Evolutionary conservation across 768 basidiomycete species (phyloP), one percentile per base, ranked within the genome.

Genomic region (Termitomyces eurrhizus): DNA sequence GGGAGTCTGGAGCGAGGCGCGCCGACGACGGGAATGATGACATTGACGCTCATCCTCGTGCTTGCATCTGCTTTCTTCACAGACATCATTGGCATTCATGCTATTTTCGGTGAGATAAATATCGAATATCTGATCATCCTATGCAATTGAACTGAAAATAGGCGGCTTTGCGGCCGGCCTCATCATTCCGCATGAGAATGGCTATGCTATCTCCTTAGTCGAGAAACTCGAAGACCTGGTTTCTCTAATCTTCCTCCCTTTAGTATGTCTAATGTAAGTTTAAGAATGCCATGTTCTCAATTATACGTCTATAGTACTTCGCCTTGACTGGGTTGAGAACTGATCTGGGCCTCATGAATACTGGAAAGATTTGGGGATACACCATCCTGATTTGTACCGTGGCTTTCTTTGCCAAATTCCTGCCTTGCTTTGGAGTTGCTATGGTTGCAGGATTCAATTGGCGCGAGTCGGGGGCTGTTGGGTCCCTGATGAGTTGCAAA

Each of bases 211-310:
- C 58, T 80, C 88, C 0, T 69, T 95, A 26, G 87, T 90, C 0
- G 91, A 93, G 65, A 95, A 92, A 71, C 73, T 95, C 21, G 94
- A 97, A 73, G 94, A 96, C 75, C 74, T 95, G 32, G 86, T 94
- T 13, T 73, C 82, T 3, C 83, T 92, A 59, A 68, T 92, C 6
- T 84, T 93, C 46, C 41, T 59, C 9, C 56, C 56, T 35, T 37
- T 53, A 7, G 39, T 53, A 52, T 46, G 51, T 36, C 14, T 12
- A 6, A 4, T 8, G 8, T 18, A 2, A 11, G 4, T 37, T 7
- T 16, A 16, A 36, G 33, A 21, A 6, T 48, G 14, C 1, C 46
- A 37, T 44, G 35, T 54, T 46, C 41, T 56, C 52, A 39, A 56
- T 59, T 50, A 56, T 60, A 51, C 46, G 16, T 32, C 14, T 7